phyloP scores from a whole-genome alignment of 2,329 filamentous ascomycete species.

The Byssoonygena ceratinophila region DNA sequence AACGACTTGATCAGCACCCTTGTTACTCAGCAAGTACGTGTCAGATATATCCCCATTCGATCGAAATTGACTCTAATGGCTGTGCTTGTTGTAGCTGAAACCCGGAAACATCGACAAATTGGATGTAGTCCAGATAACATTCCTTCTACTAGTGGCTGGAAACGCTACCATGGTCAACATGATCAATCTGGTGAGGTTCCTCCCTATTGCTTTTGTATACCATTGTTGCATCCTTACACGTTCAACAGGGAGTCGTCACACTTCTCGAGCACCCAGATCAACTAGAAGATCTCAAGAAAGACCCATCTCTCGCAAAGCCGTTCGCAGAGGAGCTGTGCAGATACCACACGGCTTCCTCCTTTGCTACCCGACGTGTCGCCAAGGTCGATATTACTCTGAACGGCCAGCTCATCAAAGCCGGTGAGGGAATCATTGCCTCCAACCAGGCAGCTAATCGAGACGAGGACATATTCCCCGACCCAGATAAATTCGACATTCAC shows the following conservation, averaged over 20 bases:
- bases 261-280: conserved; percentile 38
- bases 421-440: conserved; percentile 40
- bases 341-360: conserved; percentile 40
- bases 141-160: conserved; percentile 42
- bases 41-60: neutral
- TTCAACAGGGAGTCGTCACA: conserved; percentile 34
- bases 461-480: conserved; percentile 34
- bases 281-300: conserved; percentile 33
- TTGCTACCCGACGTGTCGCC: conserved; percentile 41
- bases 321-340: conserved; percentile 44
- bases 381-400: conserved; percentile 40
- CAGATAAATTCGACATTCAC: conserved; percentile 39
- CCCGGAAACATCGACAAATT: conserved; percentile 24
- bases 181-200: conserved; percentile 36
- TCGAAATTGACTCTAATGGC: neutral
- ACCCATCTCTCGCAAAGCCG: conserved; percentile 29
- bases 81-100: conserved; percentile 16
- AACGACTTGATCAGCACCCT: conserved; percentile 41
- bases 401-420: conserved; percentile 35
- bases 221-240: conserved; percentile 6
- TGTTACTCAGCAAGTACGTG: conserved; percentile 19
- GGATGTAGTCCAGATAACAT: conserved; percentile 38
- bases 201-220: neutral
- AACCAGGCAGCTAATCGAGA: conserved; percentile 42
- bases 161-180: conserved; percentile 46